phyloP scores from a whole-genome alignment of 352 stramenopile species.

The Phytophthora lateralis region DNA sequence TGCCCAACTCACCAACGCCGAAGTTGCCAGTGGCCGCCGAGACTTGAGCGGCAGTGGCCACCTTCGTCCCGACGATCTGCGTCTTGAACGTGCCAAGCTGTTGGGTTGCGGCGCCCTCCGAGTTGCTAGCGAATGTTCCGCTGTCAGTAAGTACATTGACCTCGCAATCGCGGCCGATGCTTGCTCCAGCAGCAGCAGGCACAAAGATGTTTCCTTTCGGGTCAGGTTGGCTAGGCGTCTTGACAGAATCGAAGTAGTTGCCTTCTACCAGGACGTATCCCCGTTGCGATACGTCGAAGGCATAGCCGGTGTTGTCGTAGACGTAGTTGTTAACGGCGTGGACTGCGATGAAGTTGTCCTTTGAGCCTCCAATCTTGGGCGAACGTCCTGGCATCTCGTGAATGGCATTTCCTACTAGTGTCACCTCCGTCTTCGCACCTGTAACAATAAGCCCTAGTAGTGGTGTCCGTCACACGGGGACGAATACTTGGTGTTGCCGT shows the following conservation, averaged over 20 bases:
- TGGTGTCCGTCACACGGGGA: conserved; percentile 50
- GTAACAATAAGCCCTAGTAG: conserved; percentile 49
- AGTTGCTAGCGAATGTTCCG: conserved; percentile 11
- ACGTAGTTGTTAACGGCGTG: conserved; percentile 52
- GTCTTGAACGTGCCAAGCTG: conserved; percentile 13
- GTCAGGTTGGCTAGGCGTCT: conserved; percentile 6
- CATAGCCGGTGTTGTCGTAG: conserved; percentile 34
- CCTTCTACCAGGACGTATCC: conserved; percentile 42
- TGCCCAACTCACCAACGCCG: conserved; percentile 15
- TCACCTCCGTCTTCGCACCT: conserved; percentile 32
- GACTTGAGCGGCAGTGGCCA: conserved; percentile 5
- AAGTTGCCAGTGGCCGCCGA: conserved; percentile 15
- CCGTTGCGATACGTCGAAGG: conserved; percentile 35
- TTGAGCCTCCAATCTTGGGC: conserved; percentile 28
- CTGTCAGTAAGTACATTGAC: conserved; percentile 23
- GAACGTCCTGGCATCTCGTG: conserved; percentile 39
- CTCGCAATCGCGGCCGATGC: conserved; percentile 18
- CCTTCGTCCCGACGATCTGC: conserved; percentile 14
- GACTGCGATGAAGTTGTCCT: conserved; percentile 14
- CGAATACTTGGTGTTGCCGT: conserved; percentile 34
- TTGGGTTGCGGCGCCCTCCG: conserved; percentile 2
- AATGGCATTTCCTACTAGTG: conserved; percentile 39
- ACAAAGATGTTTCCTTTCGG: conserved; percentile 17
- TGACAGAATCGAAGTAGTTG: conserved; percentile 47
- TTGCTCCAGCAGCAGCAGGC: conserved; percentile 3